A percentile compares a stretch with the other conserved stretches of the same genome.
phyloP scores from a whole-genome alignment of 352 stramenopile genomes.

The Plasmopara viticola region DNA sequence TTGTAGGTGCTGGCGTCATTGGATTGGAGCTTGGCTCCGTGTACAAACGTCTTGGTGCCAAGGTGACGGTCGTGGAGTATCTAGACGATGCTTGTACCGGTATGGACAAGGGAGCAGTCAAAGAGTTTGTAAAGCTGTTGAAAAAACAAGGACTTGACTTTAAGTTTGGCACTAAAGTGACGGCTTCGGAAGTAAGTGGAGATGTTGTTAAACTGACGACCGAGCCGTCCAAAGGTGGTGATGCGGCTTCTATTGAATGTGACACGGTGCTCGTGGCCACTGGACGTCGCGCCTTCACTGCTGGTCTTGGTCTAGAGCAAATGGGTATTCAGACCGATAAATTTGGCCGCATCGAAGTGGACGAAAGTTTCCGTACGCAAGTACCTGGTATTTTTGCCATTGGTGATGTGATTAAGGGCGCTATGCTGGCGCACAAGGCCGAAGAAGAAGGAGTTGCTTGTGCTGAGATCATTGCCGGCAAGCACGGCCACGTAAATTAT shows the following conservation, averaged over 20 bases:
- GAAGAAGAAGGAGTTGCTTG: conserved; percentile 99
- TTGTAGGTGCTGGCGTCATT: conserved; percentile 97
- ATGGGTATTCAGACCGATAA: conserved; percentile 97
- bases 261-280: conserved; percentile 81
- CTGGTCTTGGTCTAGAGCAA: conserved; percentile 93
- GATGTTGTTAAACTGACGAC: conserved; percentile 94
- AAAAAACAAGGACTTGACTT: conserved; percentile 99
- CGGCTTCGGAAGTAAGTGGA: conserved; percentile 84
- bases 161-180: conserved; percentile 96
- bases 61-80: conserved; percentile 98
- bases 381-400: conserved; percentile 95
- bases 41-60: conserved; percentile 91
- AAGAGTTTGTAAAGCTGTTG: conserved; percentile 95
- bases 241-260: conserved; percentile 52
- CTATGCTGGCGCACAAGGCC: conserved; percentile 99
- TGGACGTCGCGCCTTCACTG: conserved; percentile 94
- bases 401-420: conserved; percentile 96
- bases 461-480: conserved; percentile 95
- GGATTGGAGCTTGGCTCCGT: conserved; percentile 98
- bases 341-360: conserved; percentile 94
- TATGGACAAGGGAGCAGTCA: conserved; percentile 93
- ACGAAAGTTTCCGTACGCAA: conserved; percentile 95
- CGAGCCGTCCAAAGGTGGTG: conserved; percentile 77
- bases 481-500: conserved; percentile 99
- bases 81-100: conserved; percentile 90